A percentile compares a stretch with the other conserved stretches of the same genome.
These are phyloP conservation scores for Oryza punctata DNA, from an alignment of 176 grass and related monocot genomes.

Conservation along the genomic window DNA sequence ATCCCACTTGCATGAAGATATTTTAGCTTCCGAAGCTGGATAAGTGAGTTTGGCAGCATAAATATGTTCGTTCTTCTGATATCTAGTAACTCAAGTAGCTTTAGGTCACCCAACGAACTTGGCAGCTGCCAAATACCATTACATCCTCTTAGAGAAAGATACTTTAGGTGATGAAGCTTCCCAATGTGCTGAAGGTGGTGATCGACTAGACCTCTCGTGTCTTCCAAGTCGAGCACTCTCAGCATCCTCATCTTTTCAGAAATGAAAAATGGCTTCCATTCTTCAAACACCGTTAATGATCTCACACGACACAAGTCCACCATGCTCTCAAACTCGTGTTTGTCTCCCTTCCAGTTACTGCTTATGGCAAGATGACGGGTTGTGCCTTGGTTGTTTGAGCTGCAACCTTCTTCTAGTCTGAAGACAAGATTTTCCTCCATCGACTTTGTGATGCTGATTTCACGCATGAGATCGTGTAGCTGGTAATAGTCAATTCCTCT, in stretches of 20 bases:
- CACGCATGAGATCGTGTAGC: too few species aligned
- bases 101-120: background rate
- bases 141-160: conserved; percentile 23
- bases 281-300: conserved; percentile 33
- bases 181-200: conserved; percentile 2
- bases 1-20: background rate
- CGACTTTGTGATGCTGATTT: too few species aligned
- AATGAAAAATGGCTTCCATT: background rate
- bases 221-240: conserved; percentile 44
- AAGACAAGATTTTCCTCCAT: too few species aligned
- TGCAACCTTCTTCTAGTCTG: too few species aligned
- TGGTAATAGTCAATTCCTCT: too few species aligned
- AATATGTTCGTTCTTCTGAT: rapidly evolving
- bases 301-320: conserved; percentile 1
- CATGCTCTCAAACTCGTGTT: background rate
- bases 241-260: conserved; percentile 31
- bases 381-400: too few species aligned
- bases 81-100: background rate
- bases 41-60: background rate
- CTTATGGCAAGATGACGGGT: background rate
- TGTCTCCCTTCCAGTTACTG: background rate
- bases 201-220: background rate
- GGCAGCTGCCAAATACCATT: background rate
- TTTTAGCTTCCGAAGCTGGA: background rate
- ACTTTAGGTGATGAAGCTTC: conserved; percentile 30